Base-by-base conservation (phyloP, 805 yeast species). In the Kregervanrija delftensis region DNA sequence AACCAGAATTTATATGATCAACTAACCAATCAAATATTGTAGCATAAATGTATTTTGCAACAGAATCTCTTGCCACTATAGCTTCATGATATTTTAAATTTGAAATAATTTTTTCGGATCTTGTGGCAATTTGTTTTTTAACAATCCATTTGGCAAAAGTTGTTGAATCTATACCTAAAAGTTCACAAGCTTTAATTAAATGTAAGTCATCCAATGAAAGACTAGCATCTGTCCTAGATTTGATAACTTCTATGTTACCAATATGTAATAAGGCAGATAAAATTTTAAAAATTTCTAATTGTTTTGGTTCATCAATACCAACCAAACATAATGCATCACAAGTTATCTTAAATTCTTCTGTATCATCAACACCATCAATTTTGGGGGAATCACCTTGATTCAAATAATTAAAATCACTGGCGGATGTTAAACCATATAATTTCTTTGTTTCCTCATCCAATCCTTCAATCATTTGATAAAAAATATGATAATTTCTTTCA, bases 11-110 rank as follows among this genome's bases (percentile, higher is more conserved):
- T 51, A 89, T 86, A 52, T 80, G 81, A 40, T 75, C 81, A 16
- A 90, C 97, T 49, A 91, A 76, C 99, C 99, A 91, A 59, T 91
- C 97, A 56, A 91, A 91, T 46, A 93, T 66, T 2, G 95, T 83
- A 2, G 97, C 80, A 65, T 93, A 91, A 39, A 93, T 83, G 61
- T 84, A 89, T 64, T 93, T 91, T 39, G 98, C 87, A 41, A 91
- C 91, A 12, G 99, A 91, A 66, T 91, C 98, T 60, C 96, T 79
- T 10, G 96, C 90, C 17, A 90, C 96, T 17, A 78, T 55, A 9
- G 97, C 93, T 61, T 90, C 96, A 55, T 79, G 79, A 61, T 79
- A 84, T 56, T 76, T 86, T 59, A 91, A 72, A 59, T 83, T 86
- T 30, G 95, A 83, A 34, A 82, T 79, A 59, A 91, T 90, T 64